These are phyloP conservation scores for Hypoxylon fragiforme DNA, from an alignment of 495 filamentous ascomycete genomes.

Conservation along the genomic window DNA sequence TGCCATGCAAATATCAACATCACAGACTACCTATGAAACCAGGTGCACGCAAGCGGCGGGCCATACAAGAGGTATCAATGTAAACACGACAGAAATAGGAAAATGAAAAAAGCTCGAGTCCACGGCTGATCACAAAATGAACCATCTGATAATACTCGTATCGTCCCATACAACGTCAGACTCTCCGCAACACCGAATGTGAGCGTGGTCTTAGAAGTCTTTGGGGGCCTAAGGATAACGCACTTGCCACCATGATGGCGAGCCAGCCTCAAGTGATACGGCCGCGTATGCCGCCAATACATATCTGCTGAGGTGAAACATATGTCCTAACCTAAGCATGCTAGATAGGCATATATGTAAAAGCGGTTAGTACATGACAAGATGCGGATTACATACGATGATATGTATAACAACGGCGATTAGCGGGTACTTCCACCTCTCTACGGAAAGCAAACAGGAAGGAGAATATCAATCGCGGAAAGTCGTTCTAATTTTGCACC, in stretches of 20 bases:
- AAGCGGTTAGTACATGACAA: too few species aligned
- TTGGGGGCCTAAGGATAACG: conserved; percentile 19
- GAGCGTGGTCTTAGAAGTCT: conserved; percentile 7
- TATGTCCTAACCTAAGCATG: too few species aligned
- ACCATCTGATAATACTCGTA: conserved; percentile 12
- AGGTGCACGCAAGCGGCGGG: not conserved
- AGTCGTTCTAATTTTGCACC: conserved; percentile 23
- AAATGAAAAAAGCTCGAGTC: conserved; percentile 1
- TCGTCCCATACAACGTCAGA: conserved; percentile 23
- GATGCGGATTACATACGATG: conserved; percentile 4
- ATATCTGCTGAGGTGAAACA: not conserved
- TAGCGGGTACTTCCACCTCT: conserved; percentile 8
- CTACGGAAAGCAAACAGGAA: conserved; percentile 11
- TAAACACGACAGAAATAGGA: not conserved
- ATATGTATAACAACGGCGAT: conserved; percentile 14
- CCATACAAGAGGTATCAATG: too few species aligned
- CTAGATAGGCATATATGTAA: too few species aligned
- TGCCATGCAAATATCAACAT: too few species aligned
- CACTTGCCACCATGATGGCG: conserved; percentile 1
- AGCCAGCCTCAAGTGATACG: conserved; percentile 25
- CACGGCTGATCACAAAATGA: conserved; percentile 1
- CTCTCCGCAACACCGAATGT: conserved; percentile 20
- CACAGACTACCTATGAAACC: too few species aligned
- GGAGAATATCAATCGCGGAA: not conserved
- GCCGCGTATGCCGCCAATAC: conserved; percentile 15